Base-by-base conservation (phyloP, 805 yeast genomes). In the Wickerhamomyces alni region DNA sequence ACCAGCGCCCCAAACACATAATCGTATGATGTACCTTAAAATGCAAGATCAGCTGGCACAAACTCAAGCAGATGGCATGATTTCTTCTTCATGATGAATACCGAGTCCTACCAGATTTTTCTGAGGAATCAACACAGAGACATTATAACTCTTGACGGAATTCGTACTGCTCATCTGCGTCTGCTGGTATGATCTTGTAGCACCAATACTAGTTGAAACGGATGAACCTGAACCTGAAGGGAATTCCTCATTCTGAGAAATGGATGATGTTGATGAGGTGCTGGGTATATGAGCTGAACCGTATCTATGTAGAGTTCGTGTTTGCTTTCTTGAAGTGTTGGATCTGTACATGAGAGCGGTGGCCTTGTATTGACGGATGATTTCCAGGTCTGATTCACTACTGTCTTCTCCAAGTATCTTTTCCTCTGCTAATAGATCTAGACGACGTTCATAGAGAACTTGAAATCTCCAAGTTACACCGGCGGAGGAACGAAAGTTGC, bases 391-490 rank as follows among this genome's bases (percentile, higher is more conserved):
- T 8, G 34, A 6, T 30, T 6, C 15, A 17, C 10, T 12, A 10
- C 7, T 11, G 16, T 19, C 17, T 19, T 31, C 26, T 13, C n/a
- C 34, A 12, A 19, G 8, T 10, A 30, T 21, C 21, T 35, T 33
- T 11, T 28, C 35, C 12, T 28, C 29, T 5, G 35, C 22, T 12
- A 32, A 5, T 2, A 5, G 13, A 8, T 38, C 33, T 15, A 33
- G n/a, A 17, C 47, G 44, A 18, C 54, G 50, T n/a, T 44, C 39
- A 29, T 46, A 41, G 15, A 50, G 45, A 4, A 50, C 41, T 18
- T 40, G 38, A 39, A 50, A 50, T 36, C 54, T 42, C 54, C 54
- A 50, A 8, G 54, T 47, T 26, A 45, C 45, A 5, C 50, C 52
- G 2, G 46, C 36, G 13, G 26, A 8, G 8, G 5, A 9, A 3